Conservation (phyloP, 495 filamentous ascomycete species). For the Penicillium maclennaniae region DNA sequence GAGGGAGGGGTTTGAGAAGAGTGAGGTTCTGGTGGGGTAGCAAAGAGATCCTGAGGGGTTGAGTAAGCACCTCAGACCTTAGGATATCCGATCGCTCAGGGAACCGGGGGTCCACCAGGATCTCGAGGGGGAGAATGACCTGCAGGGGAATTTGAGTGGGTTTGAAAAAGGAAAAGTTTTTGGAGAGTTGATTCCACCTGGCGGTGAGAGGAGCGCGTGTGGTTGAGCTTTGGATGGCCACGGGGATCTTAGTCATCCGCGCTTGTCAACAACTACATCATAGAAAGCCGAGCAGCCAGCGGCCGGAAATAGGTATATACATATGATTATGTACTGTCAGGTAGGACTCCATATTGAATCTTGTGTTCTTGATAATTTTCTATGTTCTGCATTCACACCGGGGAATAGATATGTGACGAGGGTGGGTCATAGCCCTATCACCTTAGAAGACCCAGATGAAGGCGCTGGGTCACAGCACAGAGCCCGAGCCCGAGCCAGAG, state of each 20-base stretch:
- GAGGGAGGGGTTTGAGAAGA: conserved; percentile 2
- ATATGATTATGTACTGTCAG: too few relatives aligned
- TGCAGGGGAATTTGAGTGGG: conserved; percentile 3
- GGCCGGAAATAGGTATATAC: too few relatives aligned
- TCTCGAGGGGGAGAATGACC: conserved; percentile 7
- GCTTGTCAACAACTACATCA: background rate
- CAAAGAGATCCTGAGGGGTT: conserved; percentile 31
- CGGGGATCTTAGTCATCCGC: conserved; percentile 15
- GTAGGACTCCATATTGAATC: too few relatives aligned
- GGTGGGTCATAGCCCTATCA: too few relatives aligned
- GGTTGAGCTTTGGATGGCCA: background rate
- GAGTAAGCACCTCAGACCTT: conserved; percentile 8
- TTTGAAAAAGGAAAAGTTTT: conserved; percentile 6
- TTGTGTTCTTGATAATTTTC: too few relatives aligned
- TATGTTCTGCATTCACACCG: too few relatives aligned
- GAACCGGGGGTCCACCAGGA: background rate
- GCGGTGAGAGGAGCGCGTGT: conserved; percentile 32
- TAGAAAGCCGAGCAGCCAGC: background rate
- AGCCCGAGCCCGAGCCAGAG: background rate
- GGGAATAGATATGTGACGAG: too few relatives aligned
- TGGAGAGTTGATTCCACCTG: conserved; percentile 2
- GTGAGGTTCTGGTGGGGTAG: conserved; percentile 22
- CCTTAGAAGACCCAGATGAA: background rate
- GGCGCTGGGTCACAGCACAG: background rate
- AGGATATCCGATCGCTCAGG: background rate